These are phyloP conservation scores for Aspergillus sparsus DNA, from an alignment of 495 filamentous ascomycete genomes.

Conservation along the genomic window DNA sequence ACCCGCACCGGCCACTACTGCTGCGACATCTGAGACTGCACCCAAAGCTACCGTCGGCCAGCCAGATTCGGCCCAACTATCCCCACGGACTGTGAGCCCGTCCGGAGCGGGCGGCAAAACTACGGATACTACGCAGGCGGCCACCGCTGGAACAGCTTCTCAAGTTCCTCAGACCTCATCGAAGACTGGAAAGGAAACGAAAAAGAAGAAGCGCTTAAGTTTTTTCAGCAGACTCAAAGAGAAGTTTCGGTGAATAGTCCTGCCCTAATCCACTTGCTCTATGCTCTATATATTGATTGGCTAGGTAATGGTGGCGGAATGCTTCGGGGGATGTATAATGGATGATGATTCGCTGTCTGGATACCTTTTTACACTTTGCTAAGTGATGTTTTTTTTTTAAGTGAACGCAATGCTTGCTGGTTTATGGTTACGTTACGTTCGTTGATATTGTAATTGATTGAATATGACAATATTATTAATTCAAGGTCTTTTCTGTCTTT, in stretches of 20 bases:
- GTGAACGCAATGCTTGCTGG: neutral
- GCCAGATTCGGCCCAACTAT: conserved; percentile 41
- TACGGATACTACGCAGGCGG: conserved; percentile 1
- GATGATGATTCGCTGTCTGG: conserved; percentile 20
- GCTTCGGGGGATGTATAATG: conserved; percentile 18
- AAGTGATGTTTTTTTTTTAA: conserved; percentile 9
- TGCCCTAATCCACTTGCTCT: neutral
- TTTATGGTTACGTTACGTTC: conserved; percentile 17
- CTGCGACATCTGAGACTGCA: conserved; percentile 45
- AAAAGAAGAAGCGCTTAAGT: conserved; percentile 52
- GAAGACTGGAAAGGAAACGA: conserved; percentile 33
- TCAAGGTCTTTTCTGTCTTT: neutral
- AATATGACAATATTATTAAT: conserved; percentile 12
- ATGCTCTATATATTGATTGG: neutral
- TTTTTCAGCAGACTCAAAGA: conserved; percentile 55
- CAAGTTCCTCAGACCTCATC: conserved; percentile 7
- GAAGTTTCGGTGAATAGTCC: conserved; percentile 38
- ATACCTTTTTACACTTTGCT: conserved; percentile 25
- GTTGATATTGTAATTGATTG: conserved; percentile 11
- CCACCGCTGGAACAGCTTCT: neutral
- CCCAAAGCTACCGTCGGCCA: conserved; percentile 32
- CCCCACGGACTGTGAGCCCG: conserved; percentile 45
- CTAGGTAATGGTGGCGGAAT: neutral
- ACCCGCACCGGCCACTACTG: conserved; percentile 53
- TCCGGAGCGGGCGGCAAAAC: conserved; percentile 12